Evolutionary conservation across 2,329 filamentous ascomycete genomes (phyloP).

Genomic region (Septoria petroselini): DNA sequence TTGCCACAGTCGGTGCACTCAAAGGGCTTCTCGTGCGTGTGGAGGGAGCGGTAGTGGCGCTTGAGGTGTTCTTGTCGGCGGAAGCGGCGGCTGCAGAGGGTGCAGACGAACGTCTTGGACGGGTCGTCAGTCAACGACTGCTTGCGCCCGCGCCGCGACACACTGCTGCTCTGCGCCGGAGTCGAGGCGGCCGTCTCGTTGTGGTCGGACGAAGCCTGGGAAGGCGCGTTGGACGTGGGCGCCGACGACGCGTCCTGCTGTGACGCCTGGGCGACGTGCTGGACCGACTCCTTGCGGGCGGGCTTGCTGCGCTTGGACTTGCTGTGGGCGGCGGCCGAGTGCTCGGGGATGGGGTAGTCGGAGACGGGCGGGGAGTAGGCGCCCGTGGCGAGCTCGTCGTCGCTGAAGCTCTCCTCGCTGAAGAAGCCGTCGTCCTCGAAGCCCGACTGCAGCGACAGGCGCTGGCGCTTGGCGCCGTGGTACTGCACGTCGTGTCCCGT

Average conservation of each 20-base stretch:
- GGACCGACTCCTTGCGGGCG: constrained; percentile 42
- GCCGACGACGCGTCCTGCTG: constrained; percentile 37
- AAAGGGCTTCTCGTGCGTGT: constrained; percentile 98
- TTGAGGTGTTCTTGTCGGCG: constrained; percentile 97
- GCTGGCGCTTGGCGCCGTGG: constrained; percentile 65
- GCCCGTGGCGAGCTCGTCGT: constrained; percentile 61
- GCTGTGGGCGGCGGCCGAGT: constrained; percentile 29
- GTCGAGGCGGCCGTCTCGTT: constrained; percentile 33
- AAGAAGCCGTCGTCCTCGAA: constrained; percentile 72
- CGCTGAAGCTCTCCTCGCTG: constrained; percentile 71
- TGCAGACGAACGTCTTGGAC: constrained; percentile 97
- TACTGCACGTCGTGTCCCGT: constrained; percentile 60
- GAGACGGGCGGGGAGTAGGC: constrained; percentile 62
- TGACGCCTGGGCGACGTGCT: constrained; percentile 48
- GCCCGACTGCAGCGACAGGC: constrained; percentile 65
- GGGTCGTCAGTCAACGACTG: constrained; percentile 97
- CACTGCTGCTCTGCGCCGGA: constrained; percentile 46
- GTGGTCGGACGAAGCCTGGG: constrained; percentile 27
- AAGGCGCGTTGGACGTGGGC: constrained; percentile 45
- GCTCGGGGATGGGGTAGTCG: constrained; percentile 41
- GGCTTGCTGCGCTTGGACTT: constrained; percentile 35
- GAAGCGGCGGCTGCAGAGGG: constrained; percentile 94
- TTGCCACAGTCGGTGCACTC: constrained; percentile 97
- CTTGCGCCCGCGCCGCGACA: constrained; percentile 93
- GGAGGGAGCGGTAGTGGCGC: constrained; percentile 95